Evolutionary conservation across 352 stramenopile species (phyloP), one percentile per base, ranked within the genome.

Genomic region (Pythium oligandrum): DNA sequence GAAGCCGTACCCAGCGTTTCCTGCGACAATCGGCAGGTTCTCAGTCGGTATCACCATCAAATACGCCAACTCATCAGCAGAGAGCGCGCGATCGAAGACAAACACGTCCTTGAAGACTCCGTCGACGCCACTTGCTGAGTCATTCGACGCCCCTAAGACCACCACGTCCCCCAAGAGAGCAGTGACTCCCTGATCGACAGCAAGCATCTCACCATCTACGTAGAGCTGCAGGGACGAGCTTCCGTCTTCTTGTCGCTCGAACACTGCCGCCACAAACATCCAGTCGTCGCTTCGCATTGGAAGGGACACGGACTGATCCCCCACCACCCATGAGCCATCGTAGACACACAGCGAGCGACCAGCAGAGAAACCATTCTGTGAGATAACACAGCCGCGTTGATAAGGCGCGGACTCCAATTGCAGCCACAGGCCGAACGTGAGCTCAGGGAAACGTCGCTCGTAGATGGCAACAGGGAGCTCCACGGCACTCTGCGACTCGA

Each of bases 351-450:
- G 10, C 10, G 72, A 55, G 10, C 75, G 66, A 6, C 73, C 75
- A 35, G 48, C 33, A 42, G 32, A 53, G 3, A 53, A 70, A 4
- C 75, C 75, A 42, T 70, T 61, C 59, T 83, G 72, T 0, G 75
- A 86, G 4, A 83, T 12, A 4, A 83, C 44, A 53, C 75, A 86
- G 1, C 55, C 53, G 3, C 31, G 33, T 37, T 63, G 60, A 1
- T 52, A 38, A 4, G 55, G 47, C 4, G 53, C 38, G 44, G 38
- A 52, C 5, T 67, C 50, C 32, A 69, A 48, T 43, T 66, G 59
- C 1, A 86, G 46, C 75, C 75, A 83, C 3, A 57, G 61, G 1
- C 75, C 75, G 9, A 86, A 51, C 0, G 75, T 81, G 4, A 83
- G 36, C 44, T 58, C 26, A 5, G 64, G 59, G 9, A 75, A 64